A percentile compares a stretch with the other conserved stretches of the same genome.
Evolutionary conservation across 768 basidiomycete species (phyloP).

Genomic region (Trametes elegans): DNA sequence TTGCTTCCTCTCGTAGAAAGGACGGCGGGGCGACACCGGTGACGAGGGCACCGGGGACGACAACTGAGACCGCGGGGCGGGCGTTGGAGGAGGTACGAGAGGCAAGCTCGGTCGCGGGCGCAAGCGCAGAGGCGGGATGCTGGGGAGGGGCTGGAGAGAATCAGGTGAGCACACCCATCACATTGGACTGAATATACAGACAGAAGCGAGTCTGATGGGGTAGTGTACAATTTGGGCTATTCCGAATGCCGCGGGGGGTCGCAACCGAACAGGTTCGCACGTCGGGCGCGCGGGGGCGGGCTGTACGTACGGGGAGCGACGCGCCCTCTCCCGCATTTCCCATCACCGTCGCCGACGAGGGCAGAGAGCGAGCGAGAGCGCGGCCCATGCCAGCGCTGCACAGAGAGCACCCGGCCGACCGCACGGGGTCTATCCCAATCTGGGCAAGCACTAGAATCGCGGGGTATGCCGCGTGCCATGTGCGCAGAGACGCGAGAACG

Average conservation of each 20-base stretch:
- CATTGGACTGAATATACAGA: neutral
- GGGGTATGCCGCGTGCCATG: neutral
- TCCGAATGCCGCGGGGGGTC: constrained; percentile 1
- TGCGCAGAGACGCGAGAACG: constrained; percentile 6
- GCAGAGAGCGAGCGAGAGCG: too few species aligned
- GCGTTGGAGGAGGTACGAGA: constrained; percentile 12
- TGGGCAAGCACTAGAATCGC: neutral
- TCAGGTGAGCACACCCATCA: constrained; percentile 7
- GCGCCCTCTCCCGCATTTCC: neutral
- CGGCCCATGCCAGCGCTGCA: too few species aligned
- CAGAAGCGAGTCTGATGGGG: neutral
- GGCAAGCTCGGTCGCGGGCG: constrained; percentile 16
- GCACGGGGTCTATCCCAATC: neutral
- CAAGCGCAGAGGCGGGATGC: constrained; percentile 7
- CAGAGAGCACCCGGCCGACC: neutral
- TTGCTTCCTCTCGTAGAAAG: neutral
- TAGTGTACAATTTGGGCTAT: neutral
- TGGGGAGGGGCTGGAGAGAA: constrained; percentile 11
- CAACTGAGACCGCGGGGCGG: constrained; percentile 1
- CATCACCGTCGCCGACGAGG: neutral
- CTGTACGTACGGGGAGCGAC: neutral
- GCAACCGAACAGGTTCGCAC: constrained; percentile 3
- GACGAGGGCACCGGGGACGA: constrained; percentile 2
- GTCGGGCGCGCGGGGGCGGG: neutral
- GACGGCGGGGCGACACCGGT: constrained; percentile 10